Percentiles rank a stretch among this genome's conserved stretches.
phyloP scores from a whole-genome alignment of 2,329 filamentous ascomycete species.

The Alternaria arborescens region DNA sequence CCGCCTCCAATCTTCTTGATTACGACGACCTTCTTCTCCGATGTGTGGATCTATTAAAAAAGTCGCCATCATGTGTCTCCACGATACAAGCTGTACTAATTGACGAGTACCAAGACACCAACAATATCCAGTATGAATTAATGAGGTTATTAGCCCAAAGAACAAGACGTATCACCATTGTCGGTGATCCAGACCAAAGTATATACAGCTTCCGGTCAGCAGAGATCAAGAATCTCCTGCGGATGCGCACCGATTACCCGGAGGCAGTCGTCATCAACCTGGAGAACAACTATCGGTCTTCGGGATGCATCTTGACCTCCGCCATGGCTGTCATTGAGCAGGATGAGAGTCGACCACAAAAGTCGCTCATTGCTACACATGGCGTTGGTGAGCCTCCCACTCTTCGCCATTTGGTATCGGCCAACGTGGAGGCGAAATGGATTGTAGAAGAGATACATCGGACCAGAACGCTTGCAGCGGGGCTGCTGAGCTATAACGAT shows the following conservation, averaged over 20 bases:
- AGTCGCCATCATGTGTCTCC: slow-evolving; percentile 79
- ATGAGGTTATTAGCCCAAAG: slow-evolving; percentile 86
- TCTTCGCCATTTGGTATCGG: slow-evolving; percentile 74
- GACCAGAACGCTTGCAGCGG: slow-evolving; percentile 73
- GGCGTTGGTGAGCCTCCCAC: slow-evolving; percentile 81
- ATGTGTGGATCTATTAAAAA: slow-evolving; percentile 79
- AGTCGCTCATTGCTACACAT: slow-evolving; percentile 81
- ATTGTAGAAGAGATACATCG: slow-evolving; percentile 84
- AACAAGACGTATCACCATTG: slow-evolving; percentile 83
- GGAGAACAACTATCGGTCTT: slow-evolving; percentile 94
- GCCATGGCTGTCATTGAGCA: slow-evolving; percentile 91
- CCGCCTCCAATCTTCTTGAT: slow-evolving; percentile 82
- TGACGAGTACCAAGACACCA: slow-evolving; percentile 98
- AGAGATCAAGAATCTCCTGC: slow-evolving; percentile 85
- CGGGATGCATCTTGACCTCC: slow-evolving; percentile 79
- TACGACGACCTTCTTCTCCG: slow-evolving; percentile 91
- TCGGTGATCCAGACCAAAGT: slow-evolving; percentile 96
- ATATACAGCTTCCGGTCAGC: slow-evolving; percentile 97
- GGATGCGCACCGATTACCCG: slow-evolving; percentile 78
- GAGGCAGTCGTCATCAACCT: slow-evolving; percentile 83
- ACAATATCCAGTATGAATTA: slow-evolving; percentile 91
- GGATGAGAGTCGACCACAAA: slow-evolving; percentile 80
- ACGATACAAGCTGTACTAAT: slow-evolving; percentile 93
- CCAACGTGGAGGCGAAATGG: slow-evolving; percentile 83
- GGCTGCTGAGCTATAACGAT: slow-evolving; percentile 76